Conservation (phyloP, 2,329 filamentous ascomycete genomes). For the Aspergillus sp. region DNA sequence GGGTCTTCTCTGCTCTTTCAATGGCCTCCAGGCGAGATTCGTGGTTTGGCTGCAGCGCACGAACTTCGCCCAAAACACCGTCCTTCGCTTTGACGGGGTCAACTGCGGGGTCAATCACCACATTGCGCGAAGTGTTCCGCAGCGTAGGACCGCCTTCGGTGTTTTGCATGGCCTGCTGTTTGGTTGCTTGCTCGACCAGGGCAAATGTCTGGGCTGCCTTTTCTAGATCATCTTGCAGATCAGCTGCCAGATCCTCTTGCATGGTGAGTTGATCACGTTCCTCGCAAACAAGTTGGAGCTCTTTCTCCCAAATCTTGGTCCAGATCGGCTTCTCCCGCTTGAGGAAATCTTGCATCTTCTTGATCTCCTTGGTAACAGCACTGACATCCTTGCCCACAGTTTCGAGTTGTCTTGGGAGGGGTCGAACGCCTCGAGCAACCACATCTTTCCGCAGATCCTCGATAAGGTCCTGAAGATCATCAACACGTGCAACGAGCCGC, state of each 20-base stretch:
- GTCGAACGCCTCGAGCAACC: slow-evolving; percentile 86
- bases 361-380: slow-evolving; percentile 77
- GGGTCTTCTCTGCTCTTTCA: slow-evolving; percentile 88
- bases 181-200: slow-evolving; percentile 95
- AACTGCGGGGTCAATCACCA: slow-evolving; percentile 51
- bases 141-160: slow-evolving; percentile 43
- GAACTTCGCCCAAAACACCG: slow-evolving; percentile 85
- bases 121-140: slow-evolving; percentile 53
- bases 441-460: slow-evolving; percentile 98
- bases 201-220: slow-evolving; percentile 92
- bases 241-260: slow-evolving; percentile 91
- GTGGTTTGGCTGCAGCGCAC: slow-evolving; percentile 91
- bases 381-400: slow-evolving; percentile 85
- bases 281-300: slow-evolving; percentile 92
- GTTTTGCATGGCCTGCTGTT: slow-evolving; percentile 82
- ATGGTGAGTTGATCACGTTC: slow-evolving; percentile 92
- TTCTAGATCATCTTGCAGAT: slow-evolving; percentile 90
- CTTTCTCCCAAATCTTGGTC: slow-evolving; percentile 99
- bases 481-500: slow-evolving; percentile 84
- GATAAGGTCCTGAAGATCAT: slow-evolving; percentile 94
- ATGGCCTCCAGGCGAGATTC: slow-evolving; percentile 92
- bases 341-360: slow-evolving; percentile 91
- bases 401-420: slow-evolving; percentile 86
- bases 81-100: slow-evolving; percentile 86
- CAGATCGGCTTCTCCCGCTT: slow-evolving; percentile 90